Evolutionary conservation across 1,284 basidiomycete species (phyloP), one percentile per base, ranked within the genome.

Genomic region (Wolfiporia cocos): DNA sequence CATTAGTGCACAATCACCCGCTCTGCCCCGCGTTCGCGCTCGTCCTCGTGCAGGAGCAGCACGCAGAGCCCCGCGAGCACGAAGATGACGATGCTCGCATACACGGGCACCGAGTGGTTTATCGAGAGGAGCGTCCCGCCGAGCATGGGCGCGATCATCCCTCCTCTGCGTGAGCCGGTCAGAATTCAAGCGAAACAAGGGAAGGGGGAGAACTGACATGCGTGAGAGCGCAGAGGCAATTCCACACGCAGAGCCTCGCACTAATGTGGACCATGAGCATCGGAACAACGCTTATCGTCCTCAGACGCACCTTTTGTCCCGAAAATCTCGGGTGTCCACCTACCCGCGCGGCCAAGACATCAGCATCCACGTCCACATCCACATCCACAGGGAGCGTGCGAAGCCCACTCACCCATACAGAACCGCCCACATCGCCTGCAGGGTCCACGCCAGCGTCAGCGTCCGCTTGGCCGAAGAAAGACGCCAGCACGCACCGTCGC

Each of bases 281-380:
- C 34, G 30, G 40, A 14, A 14, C 26, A 28, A 9, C 7, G 14
- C 9, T 7, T 14, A 28, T 20, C 11, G 29, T 32, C 11, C 39
- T 12, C 2, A 38, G 42, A 36, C 66, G 36, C 49, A 81, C 81
- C 76, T 65, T 80, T 78, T 2, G 90, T 92, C 2, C 76, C 81
- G 57, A 93, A 94, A 11, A 92, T 90, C 63, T 92, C 89, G 1
- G 90, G 91, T 0, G 91, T 93, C 89, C 91, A 92, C 4, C 80
- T 81, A 42, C 10, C 10, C 17, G 20, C 11, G 9, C 30, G 37
- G 29, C 38, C 23, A n/a, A n/a, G n/a, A n/a, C n/a, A 51, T 33
- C n/a, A 43, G 26, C 26, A 9, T 7, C 7, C 26, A 28, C 26
- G 7, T 28, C 26, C 26, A 28, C 14, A 28, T 9, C 26, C 7